Percentiles rank a stretch among this genome's conserved stretches.
phyloP scores from a whole-genome alignment of 371 early-diverging fungal species.

The Apophysomyces trapeziformis region DNA sequence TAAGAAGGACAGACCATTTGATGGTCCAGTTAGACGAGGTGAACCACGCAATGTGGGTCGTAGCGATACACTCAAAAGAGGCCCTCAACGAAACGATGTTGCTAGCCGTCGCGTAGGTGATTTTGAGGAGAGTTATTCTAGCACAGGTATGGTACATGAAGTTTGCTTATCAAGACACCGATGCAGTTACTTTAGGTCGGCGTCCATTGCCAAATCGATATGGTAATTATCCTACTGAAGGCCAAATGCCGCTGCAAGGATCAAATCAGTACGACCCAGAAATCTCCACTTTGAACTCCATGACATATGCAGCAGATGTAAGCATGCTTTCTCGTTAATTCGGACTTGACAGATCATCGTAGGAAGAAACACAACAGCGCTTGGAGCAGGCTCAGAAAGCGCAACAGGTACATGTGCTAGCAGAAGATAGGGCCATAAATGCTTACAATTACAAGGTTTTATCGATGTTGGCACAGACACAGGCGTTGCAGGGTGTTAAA shows the following conservation, averaged over 20 bases:
- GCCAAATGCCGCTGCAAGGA: conserved; percentile 5
- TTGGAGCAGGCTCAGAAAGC: conserved; percentile 38
- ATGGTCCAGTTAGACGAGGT: conserved; percentile 4
- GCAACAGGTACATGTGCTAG: conserved; percentile 27
- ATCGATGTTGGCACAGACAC: conserved; percentile 24
- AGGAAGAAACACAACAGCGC: conserved; percentile 14
- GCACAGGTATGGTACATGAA: neutral
- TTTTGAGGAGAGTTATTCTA: conserved; percentile 9
- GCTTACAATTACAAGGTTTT: conserved; percentile 15
- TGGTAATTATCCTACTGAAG: conserved; percentile 7
- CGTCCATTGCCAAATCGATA: conserved; percentile 11
- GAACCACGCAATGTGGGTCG: conserved; percentile 15
- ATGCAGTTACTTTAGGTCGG: conserved; percentile 12
- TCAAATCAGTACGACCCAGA: conserved; percentile 13
- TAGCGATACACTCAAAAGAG: neutral
- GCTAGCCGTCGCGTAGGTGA: conserved; percentile 13
- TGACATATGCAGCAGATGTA: conserved; percentile 11
- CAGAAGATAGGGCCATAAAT: neutral
- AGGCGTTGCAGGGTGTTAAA: conserved; percentile 9
- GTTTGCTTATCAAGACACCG: neutral
- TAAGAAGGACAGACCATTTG: conserved; percentile 17
- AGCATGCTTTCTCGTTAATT: neutral
- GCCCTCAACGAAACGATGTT: conserved; percentile 6
- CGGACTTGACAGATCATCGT: neutral
- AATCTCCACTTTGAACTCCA: neutral